phyloP scores from a whole-genome alignment of 352 stramenopile genomes.

The Globisporangium carolinianum region DNA sequence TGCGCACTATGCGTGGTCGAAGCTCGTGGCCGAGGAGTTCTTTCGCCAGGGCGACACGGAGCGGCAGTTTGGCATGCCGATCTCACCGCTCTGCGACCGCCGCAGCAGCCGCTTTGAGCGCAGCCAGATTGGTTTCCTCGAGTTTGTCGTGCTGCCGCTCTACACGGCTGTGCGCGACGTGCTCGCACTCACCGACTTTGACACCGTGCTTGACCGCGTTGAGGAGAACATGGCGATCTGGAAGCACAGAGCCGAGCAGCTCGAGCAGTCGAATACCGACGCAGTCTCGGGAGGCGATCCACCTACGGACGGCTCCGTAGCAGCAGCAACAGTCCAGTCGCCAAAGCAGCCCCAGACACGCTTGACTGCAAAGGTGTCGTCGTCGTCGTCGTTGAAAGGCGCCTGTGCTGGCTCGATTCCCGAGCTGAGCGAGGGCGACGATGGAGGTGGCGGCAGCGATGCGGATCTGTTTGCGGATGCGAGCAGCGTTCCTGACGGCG shows the following conservation, averaged over 20 bases:
- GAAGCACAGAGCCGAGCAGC: constrained; percentile 17
- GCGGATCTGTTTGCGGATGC: neutral
- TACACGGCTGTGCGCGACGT: constrained; percentile 45
- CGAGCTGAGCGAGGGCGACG: constrained; percentile 1
- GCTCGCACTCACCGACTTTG: constrained; percentile 35
- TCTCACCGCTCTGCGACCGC: constrained; percentile 66
- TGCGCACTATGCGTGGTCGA: constrained; percentile 48
- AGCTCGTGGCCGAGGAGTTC: constrained; percentile 61
- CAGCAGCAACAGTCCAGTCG: neutral
- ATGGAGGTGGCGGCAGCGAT: constrained; percentile 2
- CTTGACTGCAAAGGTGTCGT: too few species aligned
- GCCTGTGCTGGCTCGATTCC: neutral
- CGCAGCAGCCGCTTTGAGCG: constrained; percentile 44
- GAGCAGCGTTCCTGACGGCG: neutral
- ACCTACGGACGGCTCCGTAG: too few species aligned
- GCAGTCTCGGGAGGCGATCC: neutral
- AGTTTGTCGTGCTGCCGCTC: constrained; percentile 67
- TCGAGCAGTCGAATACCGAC: constrained; percentile 1
- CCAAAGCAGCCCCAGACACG: neutral
- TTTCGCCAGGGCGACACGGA: constrained; percentile 61
- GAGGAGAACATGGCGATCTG: constrained; percentile 41
- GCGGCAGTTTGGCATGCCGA: constrained; percentile 36
- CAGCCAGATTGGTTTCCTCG: constrained; percentile 66
- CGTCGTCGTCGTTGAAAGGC: neutral
- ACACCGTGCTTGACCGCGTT: constrained; percentile 38